These are phyloP conservation scores for Graphilbum ipis-grandicollis DNA, from an alignment of 2,329 filamentous ascomycete species.

Conservation along the genomic window DNA sequence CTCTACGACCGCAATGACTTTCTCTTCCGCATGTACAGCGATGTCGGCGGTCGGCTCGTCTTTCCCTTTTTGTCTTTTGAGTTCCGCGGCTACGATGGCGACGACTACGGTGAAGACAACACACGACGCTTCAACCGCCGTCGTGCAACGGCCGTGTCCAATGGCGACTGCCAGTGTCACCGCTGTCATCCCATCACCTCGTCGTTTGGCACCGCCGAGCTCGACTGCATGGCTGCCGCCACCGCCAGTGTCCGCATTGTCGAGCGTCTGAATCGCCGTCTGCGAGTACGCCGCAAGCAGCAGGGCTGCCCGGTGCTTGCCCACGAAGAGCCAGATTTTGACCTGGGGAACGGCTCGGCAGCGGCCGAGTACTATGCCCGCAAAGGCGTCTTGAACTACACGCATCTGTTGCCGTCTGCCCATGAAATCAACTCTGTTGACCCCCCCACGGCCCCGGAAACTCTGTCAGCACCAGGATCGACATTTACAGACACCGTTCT, in stretches of 20 bases:
- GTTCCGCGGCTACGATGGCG: neutral
- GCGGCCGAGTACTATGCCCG: neutral
- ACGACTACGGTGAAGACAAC: neutral
- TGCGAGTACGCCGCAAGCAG: neutral
- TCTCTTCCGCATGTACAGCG: neutral
- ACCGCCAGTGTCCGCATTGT: neutral
- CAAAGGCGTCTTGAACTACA: too few relatives aligned
- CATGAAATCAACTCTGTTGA: neutral
- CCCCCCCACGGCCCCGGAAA: too few relatives aligned
- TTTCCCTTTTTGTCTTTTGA: slow-evolving; percentile 1
- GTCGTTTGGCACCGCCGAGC: neutral
- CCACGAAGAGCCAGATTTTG: neutral
- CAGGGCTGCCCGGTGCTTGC: neutral
- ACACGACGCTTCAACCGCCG: neutral
- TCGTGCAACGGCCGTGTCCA: neutral
- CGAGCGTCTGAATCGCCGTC: neutral
- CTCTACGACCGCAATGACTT: neutral
- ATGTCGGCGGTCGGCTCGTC: neutral
- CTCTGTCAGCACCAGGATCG: too few relatives aligned
- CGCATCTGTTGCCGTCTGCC: too few relatives aligned
- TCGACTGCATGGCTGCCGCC: slow-evolving; percentile 1
- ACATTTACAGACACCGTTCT: too few relatives aligned
- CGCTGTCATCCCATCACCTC: neutral
- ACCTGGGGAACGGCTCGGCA: neutral
- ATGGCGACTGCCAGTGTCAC: neutral